Percentiles rank a stretch among this genome's conserved stretches.
These are phyloP conservation scores for Pogostemon cablin DNA, from an alignment of 257 asterid genomes.

Conservation along the genomic window DNA sequence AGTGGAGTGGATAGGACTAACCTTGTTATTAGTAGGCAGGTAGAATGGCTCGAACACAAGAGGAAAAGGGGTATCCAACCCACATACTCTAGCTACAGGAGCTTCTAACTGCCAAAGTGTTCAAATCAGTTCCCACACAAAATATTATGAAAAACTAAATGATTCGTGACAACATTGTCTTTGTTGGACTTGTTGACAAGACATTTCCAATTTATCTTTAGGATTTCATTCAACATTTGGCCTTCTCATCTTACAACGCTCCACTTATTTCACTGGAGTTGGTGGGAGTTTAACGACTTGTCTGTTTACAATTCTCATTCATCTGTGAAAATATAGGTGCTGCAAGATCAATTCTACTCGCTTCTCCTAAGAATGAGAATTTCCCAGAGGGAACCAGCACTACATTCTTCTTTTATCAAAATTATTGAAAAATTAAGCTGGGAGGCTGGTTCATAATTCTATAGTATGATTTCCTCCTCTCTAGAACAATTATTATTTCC, in stretches of 20 bases:
- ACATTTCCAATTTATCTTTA: background rate
- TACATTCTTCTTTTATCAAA: too few species aligned
- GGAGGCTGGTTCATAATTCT: too few species aligned
- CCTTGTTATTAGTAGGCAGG: conserved; percentile 94
- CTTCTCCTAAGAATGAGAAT: too few species aligned
- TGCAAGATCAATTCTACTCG: too few species aligned
- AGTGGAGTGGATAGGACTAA: conserved; percentile 4
- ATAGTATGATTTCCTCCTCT: too few species aligned
- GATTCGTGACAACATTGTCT: background rate
- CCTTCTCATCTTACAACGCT: background rate
- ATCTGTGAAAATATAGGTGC: too few species aligned
- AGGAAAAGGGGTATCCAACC: conserved; percentile 94
- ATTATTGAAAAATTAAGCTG: too few species aligned
- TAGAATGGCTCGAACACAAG: conserved; percentile 93
- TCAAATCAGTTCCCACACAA: background rate
- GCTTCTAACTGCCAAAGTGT: conserved; percentile 78
- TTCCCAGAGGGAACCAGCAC: too few species aligned
- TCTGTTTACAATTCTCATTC: too few species aligned
- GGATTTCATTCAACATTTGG: conserved; percentile 1
- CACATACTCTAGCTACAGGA: conserved; percentile 92
- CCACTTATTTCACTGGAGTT: background rate
- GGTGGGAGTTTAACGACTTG: too few species aligned
- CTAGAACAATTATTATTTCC: too few species aligned
- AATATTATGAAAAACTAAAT: background rate
- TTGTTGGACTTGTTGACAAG: background rate